Evolutionary conservation across 306 rosid genomes (phyloP), one percentile per base, ranked within the genome.

Genomic region (Vicia villosa): DNA sequence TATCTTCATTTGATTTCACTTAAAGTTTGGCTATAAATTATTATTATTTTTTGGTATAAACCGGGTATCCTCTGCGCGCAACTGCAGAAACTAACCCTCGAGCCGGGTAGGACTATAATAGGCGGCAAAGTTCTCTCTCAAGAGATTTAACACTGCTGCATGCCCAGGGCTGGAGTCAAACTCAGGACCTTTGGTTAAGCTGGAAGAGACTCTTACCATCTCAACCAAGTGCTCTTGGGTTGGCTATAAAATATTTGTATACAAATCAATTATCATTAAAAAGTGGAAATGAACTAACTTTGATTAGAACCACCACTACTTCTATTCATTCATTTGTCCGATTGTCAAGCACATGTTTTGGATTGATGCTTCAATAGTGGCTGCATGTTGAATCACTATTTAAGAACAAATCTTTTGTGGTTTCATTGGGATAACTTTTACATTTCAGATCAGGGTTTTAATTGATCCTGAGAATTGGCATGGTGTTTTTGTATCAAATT

Each of bases 341-440:
- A 54, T 71, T 54, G 43, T 62, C 34, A 19, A 54, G 60, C 64
- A 9, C 72, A 8, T 51, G 9, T 75, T 75, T 54, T 50, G 61
- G 52, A 49, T 43, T 65, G 65, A 75, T 66, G 28, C 62, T 15
- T 41, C 51, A 40, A 65, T 70, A 58, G 47, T 46, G n/a, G 32
- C 32, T 52, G 15, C 21, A 49, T 66, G 22, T 45, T 38, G 64
- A 72, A 61, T 72, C 70, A 36, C 59, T 60, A 13, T 76, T 72
- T 54, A 52, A 22, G 58, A 76, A 61, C 36, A 63, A 43, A 62
- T 56, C 4, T 61, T 50, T 72, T 63, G 10, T 4, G 11, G 37
- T 67, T 73, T 51, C 17, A 42, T 20, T 66, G 40, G 55, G 28
- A 43, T 51, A 20, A 41, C 17, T 54, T 46, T 65, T 40, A 52